Evolutionary conservation across 2,329 filamentous ascomycete genomes (phyloP).

Genomic region (Paraphaeosphaeria sporulosa): DNA sequence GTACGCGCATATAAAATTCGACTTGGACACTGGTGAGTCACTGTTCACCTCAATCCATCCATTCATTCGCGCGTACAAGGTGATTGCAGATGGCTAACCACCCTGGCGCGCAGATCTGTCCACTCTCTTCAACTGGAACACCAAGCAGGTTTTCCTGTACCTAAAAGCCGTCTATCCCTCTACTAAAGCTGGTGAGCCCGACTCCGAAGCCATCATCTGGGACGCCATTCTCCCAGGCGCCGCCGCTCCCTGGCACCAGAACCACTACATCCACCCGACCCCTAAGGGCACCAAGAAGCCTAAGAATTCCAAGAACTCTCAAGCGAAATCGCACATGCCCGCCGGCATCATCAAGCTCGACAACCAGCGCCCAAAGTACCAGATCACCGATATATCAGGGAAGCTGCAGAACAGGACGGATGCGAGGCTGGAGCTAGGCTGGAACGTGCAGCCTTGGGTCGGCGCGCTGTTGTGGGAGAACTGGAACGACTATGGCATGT

Average conservation of each 20-base stretch:
- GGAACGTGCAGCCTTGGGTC: conserved; percentile 98
- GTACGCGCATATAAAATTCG: conserved; percentile 93
- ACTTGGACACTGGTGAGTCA: conserved; percentile 74
- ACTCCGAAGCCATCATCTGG: conserved; percentile 84
- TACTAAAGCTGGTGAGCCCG: conserved; percentile 50
- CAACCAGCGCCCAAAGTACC: conserved; percentile 94
- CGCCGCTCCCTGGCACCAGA: conserved; percentile 62
- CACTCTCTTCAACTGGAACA: conserved; percentile 98
- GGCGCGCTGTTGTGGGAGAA: conserved; percentile 82
- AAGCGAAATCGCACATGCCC: conserved; percentile 36
- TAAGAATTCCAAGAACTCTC: conserved; percentile 54
- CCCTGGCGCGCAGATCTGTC: conserved; percentile 69
- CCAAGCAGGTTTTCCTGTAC: conserved; percentile 97
- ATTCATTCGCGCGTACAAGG: not conserved
- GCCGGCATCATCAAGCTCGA: conserved; percentile 78
- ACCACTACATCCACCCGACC: conserved; percentile 63
- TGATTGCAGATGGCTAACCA: not conserved
- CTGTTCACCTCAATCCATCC: not conserved
- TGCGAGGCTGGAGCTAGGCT: conserved; percentile 82
- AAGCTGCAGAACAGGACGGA: conserved; percentile 76
- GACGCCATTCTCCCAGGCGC: conserved; percentile 87
- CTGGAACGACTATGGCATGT: conserved; percentile 60
- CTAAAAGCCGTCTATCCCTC: conserved; percentile 78
- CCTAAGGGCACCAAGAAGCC: conserved; percentile 57
- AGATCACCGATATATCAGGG: conserved; percentile 88